Percentiles rank a stretch among this genome's conserved stretches.
phyloP scores from a whole-genome alignment of 768 basidiomycete genomes.

The Russula vinacea region DNA sequence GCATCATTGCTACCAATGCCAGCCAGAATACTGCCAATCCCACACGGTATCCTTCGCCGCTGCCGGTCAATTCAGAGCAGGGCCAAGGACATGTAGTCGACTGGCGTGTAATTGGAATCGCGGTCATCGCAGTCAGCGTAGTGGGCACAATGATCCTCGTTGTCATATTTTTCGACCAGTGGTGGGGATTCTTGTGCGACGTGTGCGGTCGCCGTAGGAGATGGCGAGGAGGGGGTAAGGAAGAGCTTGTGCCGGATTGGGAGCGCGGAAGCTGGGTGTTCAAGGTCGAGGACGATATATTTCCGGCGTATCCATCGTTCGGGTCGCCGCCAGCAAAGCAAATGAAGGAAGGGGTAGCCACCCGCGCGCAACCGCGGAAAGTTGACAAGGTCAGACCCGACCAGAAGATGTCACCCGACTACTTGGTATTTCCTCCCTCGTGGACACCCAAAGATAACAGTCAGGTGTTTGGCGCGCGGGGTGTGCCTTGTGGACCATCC shows the following conservation, averaged over 20 bases:
- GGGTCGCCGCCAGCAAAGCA: conserved; percentile 27
- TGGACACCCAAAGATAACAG: not conserved
- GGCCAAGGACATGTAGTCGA: conserved; percentile 30
- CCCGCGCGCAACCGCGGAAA: conserved; percentile 1
- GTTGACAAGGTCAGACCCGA: not conserved
- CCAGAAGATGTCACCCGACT: not conserved
- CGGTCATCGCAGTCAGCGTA: conserved; percentile 58
- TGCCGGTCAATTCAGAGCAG: not conserved
- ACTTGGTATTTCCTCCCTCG: not conserved
- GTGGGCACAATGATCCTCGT: conserved; percentile 54
- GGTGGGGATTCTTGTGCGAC: conserved; percentile 59
- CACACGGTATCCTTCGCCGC: not conserved
- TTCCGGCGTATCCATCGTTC: conserved; percentile 37
- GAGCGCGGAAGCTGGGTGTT: conserved; percentile 59
- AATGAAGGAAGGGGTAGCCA: conserved; percentile 9
- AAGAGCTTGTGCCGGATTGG: conserved; percentile 64
- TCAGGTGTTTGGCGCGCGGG: not conserved
- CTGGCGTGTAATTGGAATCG: conserved; percentile 72
- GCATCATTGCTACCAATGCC: not conserved
- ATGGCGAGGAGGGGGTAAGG: conserved; percentile 37
- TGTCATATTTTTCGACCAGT: conserved; percentile 67
- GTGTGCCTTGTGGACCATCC: not conserved
- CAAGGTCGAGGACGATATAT: conserved; percentile 30
- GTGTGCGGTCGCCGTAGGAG: conserved; percentile 41
- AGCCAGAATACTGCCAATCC: conserved; percentile 2